Evolutionary conservation across 2,329 filamentous ascomycete species (phyloP).

Genomic region (Thielaviopsis populi): DNA sequence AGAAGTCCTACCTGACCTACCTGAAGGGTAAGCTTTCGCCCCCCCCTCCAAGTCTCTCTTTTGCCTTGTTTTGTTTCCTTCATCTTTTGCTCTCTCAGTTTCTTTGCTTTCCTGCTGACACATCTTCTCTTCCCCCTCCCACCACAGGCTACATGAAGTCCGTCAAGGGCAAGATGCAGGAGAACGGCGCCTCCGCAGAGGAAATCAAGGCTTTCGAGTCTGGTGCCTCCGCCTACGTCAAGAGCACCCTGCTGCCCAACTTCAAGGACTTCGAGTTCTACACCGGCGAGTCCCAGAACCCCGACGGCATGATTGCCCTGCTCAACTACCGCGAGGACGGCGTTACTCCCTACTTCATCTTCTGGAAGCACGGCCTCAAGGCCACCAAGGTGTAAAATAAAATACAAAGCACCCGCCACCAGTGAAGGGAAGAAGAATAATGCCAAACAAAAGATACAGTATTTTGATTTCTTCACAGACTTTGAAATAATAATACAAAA

Average conservation of each 20-base stretch:
- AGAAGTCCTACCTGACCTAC: conserved; percentile 70
- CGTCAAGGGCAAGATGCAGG: conserved; percentile 56
- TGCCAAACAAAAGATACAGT: not conserved
- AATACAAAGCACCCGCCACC: not conserved
- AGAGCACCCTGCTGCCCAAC: conserved; percentile 64
- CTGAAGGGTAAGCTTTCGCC: conserved; percentile 57
- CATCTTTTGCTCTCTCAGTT: too few species aligned
- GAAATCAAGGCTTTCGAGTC: conserved; percentile 67
- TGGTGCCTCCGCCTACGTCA: conserved; percentile 58
- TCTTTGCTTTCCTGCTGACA: not conserved
- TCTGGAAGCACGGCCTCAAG: conserved; percentile 90
- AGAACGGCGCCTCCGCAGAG: conserved; percentile 44
- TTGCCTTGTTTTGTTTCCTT: too few species aligned
- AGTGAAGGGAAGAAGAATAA: not conserved
- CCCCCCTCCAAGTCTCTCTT: not conserved
- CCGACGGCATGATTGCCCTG: conserved; percentile 84
- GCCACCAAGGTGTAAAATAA: conserved; percentile 82
- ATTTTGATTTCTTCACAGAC: not conserved
- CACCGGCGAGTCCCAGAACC: conserved; percentile 82
- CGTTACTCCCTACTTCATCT: conserved; percentile 69
- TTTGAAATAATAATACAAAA: not conserved
- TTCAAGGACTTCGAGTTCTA: conserved; percentile 97
- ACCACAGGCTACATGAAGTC: conserved; percentile 73
- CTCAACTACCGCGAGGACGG: conserved; percentile 98
- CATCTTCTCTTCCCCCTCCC: not conserved